Evolutionary conservation across 2,329 filamentous ascomycete genomes (phyloP).

Genomic region (Epichloe elymi): DNA sequence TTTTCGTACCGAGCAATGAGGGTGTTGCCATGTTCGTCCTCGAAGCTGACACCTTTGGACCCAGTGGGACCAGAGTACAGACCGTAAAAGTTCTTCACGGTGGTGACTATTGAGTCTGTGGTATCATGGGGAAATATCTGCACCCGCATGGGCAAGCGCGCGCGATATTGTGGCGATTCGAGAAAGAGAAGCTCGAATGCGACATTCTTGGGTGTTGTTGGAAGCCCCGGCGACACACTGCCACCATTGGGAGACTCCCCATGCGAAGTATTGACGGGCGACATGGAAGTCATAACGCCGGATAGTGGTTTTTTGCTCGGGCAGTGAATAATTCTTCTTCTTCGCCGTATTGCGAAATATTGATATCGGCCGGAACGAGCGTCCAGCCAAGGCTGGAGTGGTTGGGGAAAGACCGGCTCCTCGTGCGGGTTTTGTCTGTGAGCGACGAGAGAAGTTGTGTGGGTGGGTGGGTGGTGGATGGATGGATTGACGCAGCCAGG

Average conservation of each 20-base stretch:
- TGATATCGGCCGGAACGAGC: slow-evolving; percentile 9
- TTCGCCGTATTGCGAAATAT: neutral
- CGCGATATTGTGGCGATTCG: slow-evolving; percentile 53
- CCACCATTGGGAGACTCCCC: slow-evolving; percentile 27
- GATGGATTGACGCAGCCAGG: slow-evolving; percentile 10
- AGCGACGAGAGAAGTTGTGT: neutral
- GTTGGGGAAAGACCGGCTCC: slow-evolving; percentile 12
- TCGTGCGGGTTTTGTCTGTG: slow-evolving; percentile 21
- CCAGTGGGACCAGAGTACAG: slow-evolving; percentile 64
- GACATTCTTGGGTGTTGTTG: slow-evolving; percentile 54
- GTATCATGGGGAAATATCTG: slow-evolving; percentile 93
- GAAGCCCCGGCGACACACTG: slow-evolving; percentile 33
- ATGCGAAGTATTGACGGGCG: slow-evolving; percentile 25
- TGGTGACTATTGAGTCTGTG: slow-evolving; percentile 94
- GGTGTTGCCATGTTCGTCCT: slow-evolving; percentile 77
- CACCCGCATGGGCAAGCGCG: slow-evolving; percentile 70
- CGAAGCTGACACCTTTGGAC: slow-evolving; percentile 81
- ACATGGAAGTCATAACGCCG: slow-evolving; percentile 31
- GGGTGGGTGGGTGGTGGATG: slow-evolving; percentile 4
- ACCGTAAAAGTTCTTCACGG: slow-evolving; percentile 98
- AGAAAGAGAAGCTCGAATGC: slow-evolving; percentile 65
- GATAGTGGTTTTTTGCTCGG: neutral
- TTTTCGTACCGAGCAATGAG: slow-evolving; percentile 96
- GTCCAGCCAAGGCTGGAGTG: slow-evolving; percentile 9
- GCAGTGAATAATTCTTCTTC: neutral